Evolutionary conservation across 495 filamentous ascomycete genomes (phyloP), one percentile per base, ranked within the genome.

Genomic region (Lasiosphaeria miniovina): DNA sequence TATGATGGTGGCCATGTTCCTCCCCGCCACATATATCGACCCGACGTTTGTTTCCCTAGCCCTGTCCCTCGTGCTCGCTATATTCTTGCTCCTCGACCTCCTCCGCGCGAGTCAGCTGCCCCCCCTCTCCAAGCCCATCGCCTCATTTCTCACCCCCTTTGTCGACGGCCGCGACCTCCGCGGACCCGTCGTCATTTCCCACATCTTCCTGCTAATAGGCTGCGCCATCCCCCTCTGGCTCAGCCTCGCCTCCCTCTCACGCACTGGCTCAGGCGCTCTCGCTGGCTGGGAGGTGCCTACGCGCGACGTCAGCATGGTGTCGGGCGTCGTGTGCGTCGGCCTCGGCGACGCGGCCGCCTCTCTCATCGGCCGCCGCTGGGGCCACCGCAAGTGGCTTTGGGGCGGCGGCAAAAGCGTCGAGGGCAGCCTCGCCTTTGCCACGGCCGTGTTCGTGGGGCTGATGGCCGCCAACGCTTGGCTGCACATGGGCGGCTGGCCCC

Each of bases 261-360:
- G 87, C 3, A 74, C 61, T 1, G 87, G 78, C 4, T 61, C 72
- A 0, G 78, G 63, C 3, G 70, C 72, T n/a, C 85, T 87, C 73
- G 60, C 66, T 6, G 89, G 88, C 31, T 97, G 92, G 92, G 84
- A 90, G 43, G 78, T 92, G 0, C 71, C 74, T 12, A 74, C 71
- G 6, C 80, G 90, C 31, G 90, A 96, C 64, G 80, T 93, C 45
- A 86, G 87, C 62, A 96, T 98, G 88, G 82, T 96, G 43, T 86
- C 87, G 43, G 94, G 94, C 3, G 88, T 98, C 2, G 82, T 97
- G 4, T 98, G 93, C 68, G 94, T 98, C 31, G 94, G 94, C 3
- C 84, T 98, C 73, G 94, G 94, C 12, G 94, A 99, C 71, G 92
- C 94, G 0, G 94, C 93, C 1, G 94, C 94, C n/a, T 93, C 89